Conservation (phyloP, 1,284 basidiomycete species). For the Cutaneotrichosporon spelunceum region DNA sequence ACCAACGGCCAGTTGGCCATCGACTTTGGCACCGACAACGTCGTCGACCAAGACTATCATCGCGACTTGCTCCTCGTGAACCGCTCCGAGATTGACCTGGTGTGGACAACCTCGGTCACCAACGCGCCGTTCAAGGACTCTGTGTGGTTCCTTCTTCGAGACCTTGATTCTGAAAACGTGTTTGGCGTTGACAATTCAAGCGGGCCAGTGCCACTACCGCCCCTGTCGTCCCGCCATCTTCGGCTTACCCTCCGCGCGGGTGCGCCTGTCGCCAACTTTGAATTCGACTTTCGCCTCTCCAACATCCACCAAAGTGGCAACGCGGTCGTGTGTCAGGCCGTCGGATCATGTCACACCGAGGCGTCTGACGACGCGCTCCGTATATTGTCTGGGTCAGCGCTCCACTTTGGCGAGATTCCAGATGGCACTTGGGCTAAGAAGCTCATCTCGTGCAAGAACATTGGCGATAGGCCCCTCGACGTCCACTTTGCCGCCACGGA, state of each 20-base stretch:
- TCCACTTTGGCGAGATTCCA: conserved; percentile 55
- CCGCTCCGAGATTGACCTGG: conserved; percentile 47
- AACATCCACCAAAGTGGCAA: conserved; percentile 48
- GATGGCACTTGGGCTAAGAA: conserved; percentile 55
- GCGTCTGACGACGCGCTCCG: conserved; percentile 50
- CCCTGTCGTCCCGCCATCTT: conserved; percentile 45
- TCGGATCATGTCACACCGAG: conserved; percentile 37
- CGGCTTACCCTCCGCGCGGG: conserved; percentile 38
- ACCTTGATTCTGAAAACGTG: conserved; percentile 50
- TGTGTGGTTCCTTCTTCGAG: conserved; percentile 48
- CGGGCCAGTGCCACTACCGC: conserved; percentile 43
- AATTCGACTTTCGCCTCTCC: conserved; percentile 46
- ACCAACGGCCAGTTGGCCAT: conserved; percentile 37
- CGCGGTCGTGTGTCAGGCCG: conserved; percentile 39
- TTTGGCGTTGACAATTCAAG: conserved; percentile 45
- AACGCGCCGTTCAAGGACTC: conserved; percentile 40
- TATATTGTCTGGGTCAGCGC: conserved; percentile 50
- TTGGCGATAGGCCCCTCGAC: conserved; percentile 52
- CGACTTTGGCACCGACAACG: conserved; percentile 46
- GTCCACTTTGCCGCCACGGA: conserved; percentile 52
- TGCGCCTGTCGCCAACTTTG: conserved; percentile 37
- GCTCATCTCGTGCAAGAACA: conserved; percentile 53
- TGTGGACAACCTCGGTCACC: conserved; percentile 44
- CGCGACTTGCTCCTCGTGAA: conserved; percentile 48
- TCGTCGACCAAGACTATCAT: conserved; percentile 41